These are phyloP conservation scores for Neurospora sp. DNA, from an alignment of 495 filamentous ascomycete species.

Conservation along the genomic window DNA sequence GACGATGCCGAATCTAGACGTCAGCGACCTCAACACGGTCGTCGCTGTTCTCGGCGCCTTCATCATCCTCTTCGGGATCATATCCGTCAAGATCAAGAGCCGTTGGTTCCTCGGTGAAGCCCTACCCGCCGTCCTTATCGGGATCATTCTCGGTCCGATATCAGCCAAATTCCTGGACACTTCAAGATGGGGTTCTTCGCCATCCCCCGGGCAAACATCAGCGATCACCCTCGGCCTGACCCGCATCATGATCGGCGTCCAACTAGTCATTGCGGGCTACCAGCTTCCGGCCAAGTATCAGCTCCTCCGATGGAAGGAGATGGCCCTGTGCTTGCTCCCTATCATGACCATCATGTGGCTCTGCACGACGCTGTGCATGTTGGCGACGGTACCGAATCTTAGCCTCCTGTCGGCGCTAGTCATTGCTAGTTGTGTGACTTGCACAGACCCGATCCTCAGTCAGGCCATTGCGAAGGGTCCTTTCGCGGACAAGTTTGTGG, in stretches of 20 bases:
- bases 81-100: conserved; percentile 43
- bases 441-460: conserved; percentile 51
- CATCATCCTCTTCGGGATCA: conserved; percentile 34
- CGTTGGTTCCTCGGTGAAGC: conserved; percentile 50
- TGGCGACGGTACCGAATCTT: conserved; percentile 52
- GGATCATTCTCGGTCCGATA: conserved; percentile 38
- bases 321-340: conserved; percentile 67
- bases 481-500: conserved; percentile 50
- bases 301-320: conserved; percentile 59
- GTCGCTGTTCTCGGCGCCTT: conserved; percentile 33
- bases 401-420: conserved; percentile 43
- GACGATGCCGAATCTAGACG: conserved; percentile 39
- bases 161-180: conserved; percentile 38
- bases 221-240: conserved; percentile 39
- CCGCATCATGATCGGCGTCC: conserved; percentile 45
- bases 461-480: conserved; percentile 53
- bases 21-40: conserved; percentile 42
- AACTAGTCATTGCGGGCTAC: conserved; percentile 68
- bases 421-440: conserved; percentile 51
- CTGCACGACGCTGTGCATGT: conserved; percentile 59
- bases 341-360: conserved; percentile 88
- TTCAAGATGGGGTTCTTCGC: conserved; percentile 30
- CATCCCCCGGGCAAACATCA: conserved; percentile 25
- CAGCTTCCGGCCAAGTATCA: conserved; percentile 78
- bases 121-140: conserved; percentile 40